These are phyloP conservation scores for Lecanicillium sp. DNA, from an alignment of 2,329 filamentous ascomycete genomes.

Conservation along the genomic window DNA sequence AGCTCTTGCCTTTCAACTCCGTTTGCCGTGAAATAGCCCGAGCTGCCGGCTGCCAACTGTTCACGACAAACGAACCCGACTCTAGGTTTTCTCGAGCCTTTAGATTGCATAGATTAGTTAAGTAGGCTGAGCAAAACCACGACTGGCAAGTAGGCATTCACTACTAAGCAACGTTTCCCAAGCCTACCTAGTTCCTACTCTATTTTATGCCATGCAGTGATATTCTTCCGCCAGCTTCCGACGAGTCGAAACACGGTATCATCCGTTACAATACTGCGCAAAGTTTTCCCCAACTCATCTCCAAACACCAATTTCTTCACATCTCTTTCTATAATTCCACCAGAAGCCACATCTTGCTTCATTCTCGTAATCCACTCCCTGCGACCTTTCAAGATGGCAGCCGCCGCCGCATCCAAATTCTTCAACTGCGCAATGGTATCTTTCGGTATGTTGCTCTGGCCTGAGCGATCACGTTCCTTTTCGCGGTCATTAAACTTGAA, in stretches of 20 bases:
- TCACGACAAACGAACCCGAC: too few relatives aligned
- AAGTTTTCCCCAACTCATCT: conserved; percentile 9
- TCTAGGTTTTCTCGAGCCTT: too few relatives aligned
- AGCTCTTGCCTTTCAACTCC: too few relatives aligned
- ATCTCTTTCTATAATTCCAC: conserved; percentile 17
- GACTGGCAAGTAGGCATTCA: too few relatives aligned
- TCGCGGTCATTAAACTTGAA: conserved; percentile 27
- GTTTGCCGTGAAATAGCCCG: too few relatives aligned
- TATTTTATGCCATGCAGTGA: conserved; percentile 22
- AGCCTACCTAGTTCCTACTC: conserved; percentile 3
- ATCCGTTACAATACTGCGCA: conserved; percentile 18
- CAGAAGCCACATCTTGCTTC: conserved; percentile 18
- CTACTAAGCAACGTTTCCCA: too few relatives aligned
- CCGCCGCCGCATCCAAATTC: conserved; percentile 21
- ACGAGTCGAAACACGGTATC: conserved; percentile 18
- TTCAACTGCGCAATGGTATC: conserved; percentile 27
- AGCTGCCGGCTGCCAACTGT: too few relatives aligned
- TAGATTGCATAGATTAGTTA: too few relatives aligned
- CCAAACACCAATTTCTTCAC: conserved; percentile 22
- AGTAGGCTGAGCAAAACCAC: too few relatives aligned
- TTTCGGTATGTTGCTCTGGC: conserved; percentile 28
- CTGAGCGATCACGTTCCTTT: conserved; percentile 30
- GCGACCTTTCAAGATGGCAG: conserved; percentile 23
- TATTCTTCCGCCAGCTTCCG: conserved; percentile 25
- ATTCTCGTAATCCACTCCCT: conserved; percentile 19